Percentiles rank a stretch among this genome's conserved stretches.
Conservation (phyloP, 768 basidiomycete species). For the Russula sp. region DNA sequence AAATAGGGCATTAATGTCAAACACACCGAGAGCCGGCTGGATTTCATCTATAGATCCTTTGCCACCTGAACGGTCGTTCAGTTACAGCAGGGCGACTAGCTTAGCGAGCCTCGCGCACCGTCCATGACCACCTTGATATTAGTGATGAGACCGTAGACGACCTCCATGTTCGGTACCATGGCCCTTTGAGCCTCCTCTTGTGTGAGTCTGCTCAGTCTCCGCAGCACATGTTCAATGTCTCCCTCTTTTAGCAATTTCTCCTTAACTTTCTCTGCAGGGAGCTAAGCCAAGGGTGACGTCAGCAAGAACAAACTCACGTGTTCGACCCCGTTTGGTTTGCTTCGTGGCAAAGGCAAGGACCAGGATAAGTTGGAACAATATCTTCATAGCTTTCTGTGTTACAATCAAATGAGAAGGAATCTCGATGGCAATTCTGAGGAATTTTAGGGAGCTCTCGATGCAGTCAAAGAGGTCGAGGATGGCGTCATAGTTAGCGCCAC, state of each 20-base stretch:
- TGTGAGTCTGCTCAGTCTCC: constrained; percentile 5
- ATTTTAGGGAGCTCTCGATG: not conserved
- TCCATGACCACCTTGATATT: not conserved
- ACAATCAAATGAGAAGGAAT: not conserved
- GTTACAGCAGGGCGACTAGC: not conserved
- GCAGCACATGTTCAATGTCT: not conserved
- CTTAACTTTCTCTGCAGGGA: not conserved
- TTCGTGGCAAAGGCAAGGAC: constrained; percentile 3
- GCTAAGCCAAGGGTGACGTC: not conserved
- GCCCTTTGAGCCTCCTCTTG: not conserved
- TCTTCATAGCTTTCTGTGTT: constrained; percentile 4
- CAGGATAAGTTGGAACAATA: not conserved
- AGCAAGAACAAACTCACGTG: constrained; percentile 3
- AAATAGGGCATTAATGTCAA: not conserved
- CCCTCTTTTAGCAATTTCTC: not conserved
- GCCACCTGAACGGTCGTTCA: not conserved
- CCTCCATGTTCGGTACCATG: not conserved
- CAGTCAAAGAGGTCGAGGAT: not conserved
- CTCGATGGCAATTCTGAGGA: not conserved
- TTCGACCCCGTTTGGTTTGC: not conserved
- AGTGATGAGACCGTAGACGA: not conserved
- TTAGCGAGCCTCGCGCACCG: not conserved
- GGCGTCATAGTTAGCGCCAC: not conserved
- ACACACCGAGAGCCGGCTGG: constrained; percentile 3
- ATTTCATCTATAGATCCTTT: not conserved